Evolutionary conservation across 2,329 filamentous ascomycete genomes (phyloP), one percentile per base, ranked within the genome.

Genomic region (Botrytis fragariae): DNA sequence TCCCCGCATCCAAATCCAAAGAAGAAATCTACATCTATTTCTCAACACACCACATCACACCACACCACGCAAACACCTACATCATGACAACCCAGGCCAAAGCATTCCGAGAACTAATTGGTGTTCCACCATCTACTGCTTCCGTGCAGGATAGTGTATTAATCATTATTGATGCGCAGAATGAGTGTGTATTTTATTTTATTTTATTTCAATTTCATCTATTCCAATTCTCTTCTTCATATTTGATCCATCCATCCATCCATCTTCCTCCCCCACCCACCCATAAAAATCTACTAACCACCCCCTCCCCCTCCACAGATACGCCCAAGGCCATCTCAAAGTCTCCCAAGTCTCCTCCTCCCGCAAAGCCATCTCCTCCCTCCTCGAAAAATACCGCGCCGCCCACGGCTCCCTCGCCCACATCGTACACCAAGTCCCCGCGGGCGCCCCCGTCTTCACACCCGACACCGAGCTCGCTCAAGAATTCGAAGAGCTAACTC

Each of bases 141-240:
- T 86, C 87, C 0, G 82, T 86, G 0, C 80, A 81, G 61, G 89
- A 92, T 82, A 89, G 86, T 75, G 86, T 87, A 2, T 85, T 92
- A 62, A 81, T 92, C 77, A 91, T 92, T 81, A 89, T 92, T 78
- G 90, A 92, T 79, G 90, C 90, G 1, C 91, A 93, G 78, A 92
- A 92, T 79, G 91, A 93, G 81, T 92, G 90, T 75, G 81, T 73
- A 18, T 20, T 39, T 59, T 4, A n/a, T 51, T 7, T 54, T 5
- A 54, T n/a, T n/a, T n/a, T n/a, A 7, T 16, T 54, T 4, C 16
- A 44, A 51, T 51, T 6, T 51, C 22, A 37, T 60, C 14, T 25
- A 51, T 51, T 51, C 0, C 51, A 29, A 0, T 57, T 57, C 29
- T 25, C 22, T 16, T 39, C 35, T 61, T 35, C 59, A 37, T 25